Evolutionary conservation across 306 rosid genomes (phyloP).

Genomic region (Vigna unguiculata): DNA sequence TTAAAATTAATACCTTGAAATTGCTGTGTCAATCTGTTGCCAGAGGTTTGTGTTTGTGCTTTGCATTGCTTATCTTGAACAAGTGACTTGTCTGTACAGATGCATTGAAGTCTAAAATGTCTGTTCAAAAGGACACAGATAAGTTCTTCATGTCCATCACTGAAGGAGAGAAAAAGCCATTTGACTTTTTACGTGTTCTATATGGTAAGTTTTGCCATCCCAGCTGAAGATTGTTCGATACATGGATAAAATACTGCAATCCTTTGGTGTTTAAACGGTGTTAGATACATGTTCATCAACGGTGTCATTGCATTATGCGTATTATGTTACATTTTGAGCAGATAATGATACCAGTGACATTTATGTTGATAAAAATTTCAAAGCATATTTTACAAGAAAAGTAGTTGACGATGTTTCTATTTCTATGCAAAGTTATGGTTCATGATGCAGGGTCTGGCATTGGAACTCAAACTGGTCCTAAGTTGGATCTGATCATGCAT

Average conservation of each 20-base stretch:
- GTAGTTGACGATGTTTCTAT: background rate
- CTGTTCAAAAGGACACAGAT: constrained; percentile 47
- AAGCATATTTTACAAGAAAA: constrained; percentile 11
- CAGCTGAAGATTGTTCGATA: constrained; percentile 18
- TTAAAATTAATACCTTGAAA: constrained; percentile 1
- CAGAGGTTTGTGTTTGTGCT: background rate
- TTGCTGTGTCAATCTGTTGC: background rate
- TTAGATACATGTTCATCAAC: too few relatives aligned
- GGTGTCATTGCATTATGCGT: background rate
- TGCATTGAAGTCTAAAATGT: constrained; percentile 49
- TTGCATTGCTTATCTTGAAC: constrained; percentile 27
- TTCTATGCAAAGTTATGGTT: background rate
- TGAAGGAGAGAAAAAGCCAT: constrained; percentile 53
- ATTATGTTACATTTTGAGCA: constrained; percentile 5
- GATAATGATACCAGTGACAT: background rate
- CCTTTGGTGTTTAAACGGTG: background rate
- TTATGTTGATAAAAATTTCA: background rate
- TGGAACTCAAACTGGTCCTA: constrained; percentile 16
- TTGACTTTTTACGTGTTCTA: constrained; percentile 50
- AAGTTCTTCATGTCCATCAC: constrained; percentile 50
- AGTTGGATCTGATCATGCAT: constrained; percentile 18
- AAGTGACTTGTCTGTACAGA: constrained; percentile 47
- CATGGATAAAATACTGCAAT: background rate
- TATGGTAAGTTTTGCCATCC: constrained; percentile 45
- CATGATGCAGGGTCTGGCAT: background rate